A percentile compares a stretch with the other conserved stretches of the same genome.
Evolutionary conservation across 805 yeast species (phyloP).

Genomic region (Candida verbasci): DNA sequence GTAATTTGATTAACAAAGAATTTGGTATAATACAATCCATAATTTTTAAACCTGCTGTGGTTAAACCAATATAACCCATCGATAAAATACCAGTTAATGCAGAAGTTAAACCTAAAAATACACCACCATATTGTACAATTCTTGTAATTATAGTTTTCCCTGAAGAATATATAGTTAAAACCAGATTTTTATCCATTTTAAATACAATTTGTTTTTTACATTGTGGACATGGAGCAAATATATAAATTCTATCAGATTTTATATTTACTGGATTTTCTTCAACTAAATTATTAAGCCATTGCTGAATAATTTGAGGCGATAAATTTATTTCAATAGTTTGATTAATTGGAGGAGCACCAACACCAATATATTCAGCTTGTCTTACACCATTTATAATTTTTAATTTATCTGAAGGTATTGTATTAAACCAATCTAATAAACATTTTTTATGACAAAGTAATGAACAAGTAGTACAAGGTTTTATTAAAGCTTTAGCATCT

Average conservation of each 20-base stretch:
- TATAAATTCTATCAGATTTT: slow-evolving; percentile 9
- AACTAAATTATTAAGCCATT: slow-evolving; percentile 3
- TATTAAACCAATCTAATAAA: slow-evolving; percentile 37
- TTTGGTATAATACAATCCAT: slow-evolving; percentile 34
- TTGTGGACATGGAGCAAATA: slow-evolving; percentile 37
- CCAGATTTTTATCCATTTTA: slow-evolving; percentile 23
- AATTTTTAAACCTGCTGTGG: slow-evolving; percentile 34
- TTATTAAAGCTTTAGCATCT: slow-evolving; percentile 33
- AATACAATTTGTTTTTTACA: slow-evolving; percentile 34
- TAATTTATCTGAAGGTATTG: slow-evolving; percentile 26
- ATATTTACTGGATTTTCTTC: not conserved
- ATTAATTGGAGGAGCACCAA: slow-evolving; percentile 10
- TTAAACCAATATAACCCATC: slow-evolving; percentile 35
- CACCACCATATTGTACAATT: slow-evolving; percentile 25
- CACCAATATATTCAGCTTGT: slow-evolving; percentile 10
- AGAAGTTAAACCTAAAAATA: slow-evolving; percentile 33
- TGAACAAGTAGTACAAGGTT: slow-evolving; percentile 37
- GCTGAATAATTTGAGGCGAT: not conserved
- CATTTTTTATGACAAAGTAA: slow-evolving; percentile 35
- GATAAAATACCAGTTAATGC: slow-evolving; percentile 38
- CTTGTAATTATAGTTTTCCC: slow-evolving; percentile 15
- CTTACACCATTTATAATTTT: slow-evolving; percentile 12
- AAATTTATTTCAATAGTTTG: slow-evolving; percentile 9
- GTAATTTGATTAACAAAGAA: slow-evolving; percentile 23
- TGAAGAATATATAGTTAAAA: slow-evolving; percentile 18